Evolutionary conservation across 768 basidiomycete genomes (phyloP).

Genomic region (Leccinum subtestaceum): DNA sequence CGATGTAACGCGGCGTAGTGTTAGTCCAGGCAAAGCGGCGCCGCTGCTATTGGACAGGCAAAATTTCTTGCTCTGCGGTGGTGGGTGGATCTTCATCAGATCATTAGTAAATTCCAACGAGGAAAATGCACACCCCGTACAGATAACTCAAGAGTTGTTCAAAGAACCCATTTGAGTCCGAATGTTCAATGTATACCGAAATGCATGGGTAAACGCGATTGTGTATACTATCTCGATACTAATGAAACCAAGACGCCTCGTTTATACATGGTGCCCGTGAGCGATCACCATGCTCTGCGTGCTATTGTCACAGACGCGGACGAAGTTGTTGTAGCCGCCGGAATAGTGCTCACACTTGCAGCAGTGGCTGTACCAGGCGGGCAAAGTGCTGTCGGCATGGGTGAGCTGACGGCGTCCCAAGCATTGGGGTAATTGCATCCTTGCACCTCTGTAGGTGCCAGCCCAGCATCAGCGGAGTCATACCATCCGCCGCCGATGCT

Average conservation of each 20-base stretch:
- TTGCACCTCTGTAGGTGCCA: conserved; percentile 54
- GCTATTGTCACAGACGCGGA: conserved; percentile 1
- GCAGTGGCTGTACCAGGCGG: conserved; percentile 13
- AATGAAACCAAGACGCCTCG: not conserved
- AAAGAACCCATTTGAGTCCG: not conserved
- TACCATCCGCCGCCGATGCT: conserved; percentile 57
- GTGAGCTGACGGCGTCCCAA: conserved; percentile 55
- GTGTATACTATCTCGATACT: not conserved
- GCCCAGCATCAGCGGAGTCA: conserved; percentile 46
- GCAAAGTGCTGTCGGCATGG: conserved; percentile 48
- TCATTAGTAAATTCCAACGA: conserved; percentile 1
- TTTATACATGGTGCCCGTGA: not conserved
- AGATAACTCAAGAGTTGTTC: not conserved
- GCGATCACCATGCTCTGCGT: conserved; percentile 6
- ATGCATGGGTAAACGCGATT: not conserved
- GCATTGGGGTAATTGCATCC: conserved; percentile 66
- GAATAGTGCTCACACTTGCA: not conserved
- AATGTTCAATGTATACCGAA: not conserved
- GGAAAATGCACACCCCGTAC: conserved; percentile 10
- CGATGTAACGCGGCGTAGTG: not conserved
- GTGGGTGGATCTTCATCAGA: conserved; percentile 2
- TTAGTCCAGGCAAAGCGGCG: not conserved
- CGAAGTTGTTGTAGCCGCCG: conserved; percentile 6
- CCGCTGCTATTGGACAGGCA: not conserved
- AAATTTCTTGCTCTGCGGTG: not conserved